Base-by-base conservation (phyloP, 2,329 filamentous ascomycete species). In the Exophiala phaeomuriformis region DNA sequence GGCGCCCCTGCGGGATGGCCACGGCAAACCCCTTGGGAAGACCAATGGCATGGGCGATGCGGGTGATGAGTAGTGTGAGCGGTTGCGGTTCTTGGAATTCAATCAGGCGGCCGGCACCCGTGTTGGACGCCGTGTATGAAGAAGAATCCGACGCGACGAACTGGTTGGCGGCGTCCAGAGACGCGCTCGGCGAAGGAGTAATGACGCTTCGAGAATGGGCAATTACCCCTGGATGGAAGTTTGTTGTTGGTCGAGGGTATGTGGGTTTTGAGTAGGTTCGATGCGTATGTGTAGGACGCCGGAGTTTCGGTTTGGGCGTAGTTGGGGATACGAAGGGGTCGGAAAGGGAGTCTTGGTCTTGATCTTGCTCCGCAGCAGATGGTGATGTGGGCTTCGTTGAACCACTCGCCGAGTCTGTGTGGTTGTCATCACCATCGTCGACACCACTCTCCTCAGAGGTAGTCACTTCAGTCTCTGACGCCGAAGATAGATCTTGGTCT, bases 1-100 rank as follows among this genome's bases (percentile, higher is more conserved):
- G 71, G n/a, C 69, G 68, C 9, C 75, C 77, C 56, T 87, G 82
- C 0, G 82, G 81, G 10, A 84, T 77, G 2, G 82, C 82, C 42
- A 85, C 77, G 1, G 81, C 78, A 60, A 85, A 81, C 9, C 79
- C 80, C 51, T 78, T 80, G 33, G 87, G 81, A 29, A 82, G 81
- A 7, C 87, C 86, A 27, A 90, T 79, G 2, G 78, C 77, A 3
- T 72, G 68, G 30, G 75, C 78, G 51, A 85, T 82, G 46, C 80
- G 78, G 12, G 81, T 75, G 28, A 90, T 82, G 27, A 93, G 69
- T 0, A 71, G 64, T 0, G 75, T 69, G 0, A 85, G 71, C 0
- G 76, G 71, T 53, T 83, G 78, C 0, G 78, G 71, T 1, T 69
- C 60, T 9, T 68, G 56, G 66, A 83, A 81, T 7, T 74, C 75